Percentiles rank a stretch among this genome's conserved stretches.
phyloP scores from a whole-genome alignment of 805 yeast species.

The Yarrowia yakushimensis region DNA sequence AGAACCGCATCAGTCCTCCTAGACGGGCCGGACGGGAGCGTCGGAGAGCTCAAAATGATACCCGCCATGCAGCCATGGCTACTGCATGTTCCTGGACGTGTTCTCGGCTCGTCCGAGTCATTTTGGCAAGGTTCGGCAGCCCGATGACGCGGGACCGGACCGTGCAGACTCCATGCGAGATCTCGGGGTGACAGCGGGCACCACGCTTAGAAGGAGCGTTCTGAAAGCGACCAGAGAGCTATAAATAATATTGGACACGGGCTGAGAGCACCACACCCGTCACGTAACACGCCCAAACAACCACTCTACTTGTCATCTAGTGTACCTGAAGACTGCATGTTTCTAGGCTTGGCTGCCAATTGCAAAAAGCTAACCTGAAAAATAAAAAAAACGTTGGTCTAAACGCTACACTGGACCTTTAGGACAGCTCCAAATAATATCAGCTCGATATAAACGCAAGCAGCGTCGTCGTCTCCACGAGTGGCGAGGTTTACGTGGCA shows the following conservation, averaged over 20 bases:
- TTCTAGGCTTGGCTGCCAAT: background rate
- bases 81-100: background rate
- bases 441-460: no score
- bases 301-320: no score
- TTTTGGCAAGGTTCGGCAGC: background rate
- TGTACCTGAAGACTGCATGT: background rate
- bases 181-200: background rate
- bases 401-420: background rate
- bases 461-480: no score
- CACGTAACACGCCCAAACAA: no score
- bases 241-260: no score
- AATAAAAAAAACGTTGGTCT: constrained; percentile 4
- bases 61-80: background rate
- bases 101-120: background rate
- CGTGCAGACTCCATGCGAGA: constrained; percentile 11
- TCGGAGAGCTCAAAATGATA: background rate
- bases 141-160: constrained; percentile 4
- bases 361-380: background rate
- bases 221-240: no score
- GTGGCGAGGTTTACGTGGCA: no score
- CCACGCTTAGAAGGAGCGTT: no score
- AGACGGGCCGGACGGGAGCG: background rate
- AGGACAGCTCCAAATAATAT: constrained; percentile 2
- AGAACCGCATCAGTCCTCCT: background rate
- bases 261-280: no score